These are phyloP conservation scores for Aspergillus carbonarius DNA, from an alignment of 2,329 filamentous ascomycete species.

Conservation along the genomic window DNA sequence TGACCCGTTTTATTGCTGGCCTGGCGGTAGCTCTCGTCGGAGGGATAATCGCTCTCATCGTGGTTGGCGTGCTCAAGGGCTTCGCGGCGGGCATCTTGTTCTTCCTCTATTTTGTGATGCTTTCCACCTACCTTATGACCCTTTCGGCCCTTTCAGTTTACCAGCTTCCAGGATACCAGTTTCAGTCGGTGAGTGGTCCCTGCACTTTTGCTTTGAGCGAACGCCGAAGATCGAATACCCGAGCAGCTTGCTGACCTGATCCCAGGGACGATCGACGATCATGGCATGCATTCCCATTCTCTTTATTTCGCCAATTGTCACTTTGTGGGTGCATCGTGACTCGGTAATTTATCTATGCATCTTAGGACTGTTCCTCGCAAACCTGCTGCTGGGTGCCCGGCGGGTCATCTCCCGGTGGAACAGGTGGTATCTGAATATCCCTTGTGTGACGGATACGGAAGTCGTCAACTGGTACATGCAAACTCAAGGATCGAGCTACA, in stretches of 20 bases:
- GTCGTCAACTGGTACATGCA: slow-evolving; percentile 39
- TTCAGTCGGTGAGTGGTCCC: slow-evolving; percentile 42
- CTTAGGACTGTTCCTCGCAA: slow-evolving; percentile 52
- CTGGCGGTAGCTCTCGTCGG: slow-evolving; percentile 51
- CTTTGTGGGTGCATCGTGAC: slow-evolving; percentile 54
- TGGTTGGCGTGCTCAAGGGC: slow-evolving; percentile 47
- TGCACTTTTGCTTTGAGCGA: too few relatives aligned
- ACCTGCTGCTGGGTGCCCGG: slow-evolving; percentile 54
- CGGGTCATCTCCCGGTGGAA: slow-evolving; percentile 57
- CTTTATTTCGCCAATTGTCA: slow-evolving; percentile 56
- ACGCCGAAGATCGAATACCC: too few relatives aligned
- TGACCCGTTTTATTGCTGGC: slow-evolving; percentile 51
- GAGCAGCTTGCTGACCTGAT: background rate
- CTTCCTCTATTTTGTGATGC: slow-evolving; percentile 56
- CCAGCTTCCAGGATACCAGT: slow-evolving; percentile 52
- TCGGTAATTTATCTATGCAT: slow-evolving; percentile 56
- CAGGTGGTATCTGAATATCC: slow-evolving; percentile 50
- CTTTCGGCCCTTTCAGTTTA: slow-evolving; percentile 52
- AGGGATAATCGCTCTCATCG: slow-evolving; percentile 53
- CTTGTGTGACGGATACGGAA: slow-evolving; percentile 37
- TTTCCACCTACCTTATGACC: slow-evolving; percentile 56
- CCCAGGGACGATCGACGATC: slow-evolving; percentile 52
- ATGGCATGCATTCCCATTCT: slow-evolving; percentile 56
- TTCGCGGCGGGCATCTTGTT: slow-evolving; percentile 55
- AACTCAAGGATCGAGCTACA: slow-evolving; percentile 35